Evolutionary conservation across 106 monocot species (phyloP).

Genomic region (Acorus gramineus): DNA sequence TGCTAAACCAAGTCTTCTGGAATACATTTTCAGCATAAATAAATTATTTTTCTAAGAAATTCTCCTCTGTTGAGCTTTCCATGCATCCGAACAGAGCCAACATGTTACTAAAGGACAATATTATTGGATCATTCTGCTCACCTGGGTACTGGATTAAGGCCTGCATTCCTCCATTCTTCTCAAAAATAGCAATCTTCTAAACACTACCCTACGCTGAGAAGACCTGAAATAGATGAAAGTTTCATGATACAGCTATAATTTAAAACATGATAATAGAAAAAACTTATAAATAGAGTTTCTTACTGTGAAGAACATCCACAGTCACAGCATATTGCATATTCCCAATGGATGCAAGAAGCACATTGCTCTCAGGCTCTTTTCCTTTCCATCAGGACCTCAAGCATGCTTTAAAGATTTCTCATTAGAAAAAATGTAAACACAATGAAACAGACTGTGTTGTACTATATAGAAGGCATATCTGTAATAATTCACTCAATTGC

Average conservation of each 20-base stretch:
- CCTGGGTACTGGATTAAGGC: constrained; percentile 79
- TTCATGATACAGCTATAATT: background rate
- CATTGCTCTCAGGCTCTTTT: constrained; percentile 65
- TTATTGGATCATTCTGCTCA: background rate
- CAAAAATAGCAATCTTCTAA: constrained; percentile 88
- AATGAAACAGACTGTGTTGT: background rate
- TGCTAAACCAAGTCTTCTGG: too few species aligned
- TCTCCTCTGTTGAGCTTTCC: too few species aligned
- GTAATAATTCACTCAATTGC: constrained; percentile 63
- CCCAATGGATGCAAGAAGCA: constrained; percentile 65
- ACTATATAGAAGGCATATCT: constrained; percentile 29
- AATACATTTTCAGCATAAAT: too few species aligned
- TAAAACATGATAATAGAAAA: background rate
- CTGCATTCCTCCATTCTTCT: constrained; percentile 79
- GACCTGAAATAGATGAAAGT: constrained; percentile 29
- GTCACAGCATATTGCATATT: constrained; percentile 74
- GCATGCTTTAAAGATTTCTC: constrained; percentile 7
- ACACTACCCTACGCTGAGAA: constrained; percentile 81
- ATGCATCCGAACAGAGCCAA: too few species aligned
- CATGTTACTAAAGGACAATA: too few species aligned
- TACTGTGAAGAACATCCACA: constrained; percentile 73
- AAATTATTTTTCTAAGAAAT: too few species aligned
- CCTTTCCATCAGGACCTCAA: constrained; percentile 60
- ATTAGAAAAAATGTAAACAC: background rate
- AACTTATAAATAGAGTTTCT: background rate